Evolutionary conservation across 441 rosid species (phyloP).

Genomic region (Gossypium aridum): DNA sequence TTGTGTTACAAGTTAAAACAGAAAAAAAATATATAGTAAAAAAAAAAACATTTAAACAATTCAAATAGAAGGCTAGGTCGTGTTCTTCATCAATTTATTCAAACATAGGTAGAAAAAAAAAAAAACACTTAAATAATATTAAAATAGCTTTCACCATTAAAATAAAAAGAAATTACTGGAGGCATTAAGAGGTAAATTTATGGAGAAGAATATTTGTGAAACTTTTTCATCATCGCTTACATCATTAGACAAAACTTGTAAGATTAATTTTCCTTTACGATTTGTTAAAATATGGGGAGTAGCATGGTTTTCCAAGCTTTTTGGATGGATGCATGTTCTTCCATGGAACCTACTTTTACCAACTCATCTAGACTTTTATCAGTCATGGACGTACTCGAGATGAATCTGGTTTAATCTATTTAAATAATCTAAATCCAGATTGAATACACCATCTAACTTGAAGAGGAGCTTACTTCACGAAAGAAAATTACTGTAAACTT

Average conservation of each 20-base stretch:
- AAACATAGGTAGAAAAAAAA: neutral
- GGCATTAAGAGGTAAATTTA: neutral
- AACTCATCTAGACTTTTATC: neutral
- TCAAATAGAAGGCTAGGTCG: neutral
- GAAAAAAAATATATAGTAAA: neutral
- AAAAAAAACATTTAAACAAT: neutral
- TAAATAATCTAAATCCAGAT: too few relatives aligned
- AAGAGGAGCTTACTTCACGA: too few relatives aligned
- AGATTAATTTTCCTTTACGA: neutral
- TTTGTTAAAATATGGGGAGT: neutral
- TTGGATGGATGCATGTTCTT: neutral
- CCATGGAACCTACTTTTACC: neutral
- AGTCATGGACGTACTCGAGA: neutral
- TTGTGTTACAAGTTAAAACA: neutral
- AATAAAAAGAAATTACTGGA: too few relatives aligned
- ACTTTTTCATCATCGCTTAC: neutral
- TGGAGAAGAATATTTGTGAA: neutral
- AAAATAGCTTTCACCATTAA: neutral
- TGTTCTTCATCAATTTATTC: neutral
- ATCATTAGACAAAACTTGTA: neutral
- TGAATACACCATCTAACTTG: too few relatives aligned
- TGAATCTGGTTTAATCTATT: too few relatives aligned
- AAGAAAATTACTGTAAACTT: too few relatives aligned
- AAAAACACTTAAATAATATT: neutral
- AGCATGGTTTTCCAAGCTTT: neutral